Evolutionary conservation across 2,329 filamentous ascomycete species (phyloP).

Genomic region (Kalmusia sp.): DNA sequence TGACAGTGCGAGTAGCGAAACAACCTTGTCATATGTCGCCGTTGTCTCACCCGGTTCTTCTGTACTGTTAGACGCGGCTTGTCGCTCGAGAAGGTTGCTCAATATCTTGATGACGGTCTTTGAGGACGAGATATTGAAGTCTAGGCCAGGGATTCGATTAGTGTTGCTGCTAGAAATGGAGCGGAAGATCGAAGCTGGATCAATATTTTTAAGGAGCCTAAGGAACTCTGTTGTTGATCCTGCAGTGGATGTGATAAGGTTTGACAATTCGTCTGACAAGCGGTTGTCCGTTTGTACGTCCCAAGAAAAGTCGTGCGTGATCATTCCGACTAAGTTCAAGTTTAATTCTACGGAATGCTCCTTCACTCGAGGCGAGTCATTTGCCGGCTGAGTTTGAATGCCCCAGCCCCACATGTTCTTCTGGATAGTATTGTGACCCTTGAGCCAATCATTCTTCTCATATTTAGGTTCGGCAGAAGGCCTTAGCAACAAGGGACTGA

Average conservation of each 20-base stretch:
- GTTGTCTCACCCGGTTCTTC: background rate
- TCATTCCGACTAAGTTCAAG: conserved; percentile 5
- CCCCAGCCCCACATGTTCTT: conserved; percentile 15
- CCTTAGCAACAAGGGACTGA: conserved; percentile 11
- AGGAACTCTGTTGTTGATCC: conserved; percentile 5
- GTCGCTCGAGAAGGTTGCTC: background rate
- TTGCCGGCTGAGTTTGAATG: conserved; percentile 7
- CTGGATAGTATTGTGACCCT: conserved; percentile 7
- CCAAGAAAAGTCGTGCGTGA: conserved; percentile 4
- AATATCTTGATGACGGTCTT: background rate
- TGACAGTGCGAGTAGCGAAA: conserved; percentile 6
- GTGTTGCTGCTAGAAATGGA: background rate
- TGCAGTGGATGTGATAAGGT: background rate
- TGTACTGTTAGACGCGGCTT: background rate
- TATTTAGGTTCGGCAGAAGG: conserved; percentile 8
- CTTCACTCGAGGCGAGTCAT: background rate
- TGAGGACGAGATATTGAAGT: background rate
- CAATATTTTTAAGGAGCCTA: background rate
- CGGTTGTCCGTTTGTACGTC: background rate
- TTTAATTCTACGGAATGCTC: conserved; percentile 5
- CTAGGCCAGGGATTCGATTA: background rate
- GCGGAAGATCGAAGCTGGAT: conserved; percentile 5
- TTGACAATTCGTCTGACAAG: background rate
- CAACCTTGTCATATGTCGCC: background rate
- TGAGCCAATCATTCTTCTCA: conserved; percentile 8